These are phyloP conservation scores for Aureobasidium leucospermi DNA, from an alignment of 2,329 filamentous ascomycete genomes.

Conservation along the genomic window DNA sequence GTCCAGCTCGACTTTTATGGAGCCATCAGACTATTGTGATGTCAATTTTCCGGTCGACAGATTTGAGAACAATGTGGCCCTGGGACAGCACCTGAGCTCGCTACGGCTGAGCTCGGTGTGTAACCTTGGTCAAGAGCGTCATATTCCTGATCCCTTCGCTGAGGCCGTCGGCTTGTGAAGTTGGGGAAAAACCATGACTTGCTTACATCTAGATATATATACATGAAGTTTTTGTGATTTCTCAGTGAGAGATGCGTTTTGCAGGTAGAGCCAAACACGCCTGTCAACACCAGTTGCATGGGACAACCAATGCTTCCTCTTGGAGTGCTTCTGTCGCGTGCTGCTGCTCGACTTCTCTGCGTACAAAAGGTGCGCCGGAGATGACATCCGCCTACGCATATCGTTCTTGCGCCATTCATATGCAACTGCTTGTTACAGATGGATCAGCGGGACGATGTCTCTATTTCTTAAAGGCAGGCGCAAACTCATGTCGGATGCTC, in stretches of 20 bases:
- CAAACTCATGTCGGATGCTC: neutral
- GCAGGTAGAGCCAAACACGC: neutral
- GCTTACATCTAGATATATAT: conserved; percentile 21
- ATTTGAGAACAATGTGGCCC: conserved; percentile 65
- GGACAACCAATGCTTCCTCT: neutral
- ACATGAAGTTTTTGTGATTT: no score
- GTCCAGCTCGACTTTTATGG: conserved; percentile 83
- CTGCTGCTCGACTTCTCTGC: neutral
- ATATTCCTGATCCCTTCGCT: conserved; percentile 88
- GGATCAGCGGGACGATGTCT: neutral
- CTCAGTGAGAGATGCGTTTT: no score
- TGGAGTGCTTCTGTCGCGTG: neutral
- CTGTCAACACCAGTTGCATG: neutral
- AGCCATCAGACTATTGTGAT: conserved; percentile 66
- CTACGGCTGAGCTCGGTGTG: conserved; percentile 59
- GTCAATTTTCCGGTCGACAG: conserved; percentile 92
- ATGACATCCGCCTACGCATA: neutral
- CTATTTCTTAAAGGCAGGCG: neutral
- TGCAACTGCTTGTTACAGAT: neutral
- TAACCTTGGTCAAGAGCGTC: conserved; percentile 52
- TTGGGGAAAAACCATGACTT: conserved; percentile 81
- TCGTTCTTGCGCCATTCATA: neutral
- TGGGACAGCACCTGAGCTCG: conserved; percentile 58
- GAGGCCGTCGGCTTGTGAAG: conserved; percentile 85
- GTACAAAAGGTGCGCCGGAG: neutral